Base-by-base conservation (phyloP, 2,329 filamentous ascomycete genomes). In the Xylaria sp. region DNA sequence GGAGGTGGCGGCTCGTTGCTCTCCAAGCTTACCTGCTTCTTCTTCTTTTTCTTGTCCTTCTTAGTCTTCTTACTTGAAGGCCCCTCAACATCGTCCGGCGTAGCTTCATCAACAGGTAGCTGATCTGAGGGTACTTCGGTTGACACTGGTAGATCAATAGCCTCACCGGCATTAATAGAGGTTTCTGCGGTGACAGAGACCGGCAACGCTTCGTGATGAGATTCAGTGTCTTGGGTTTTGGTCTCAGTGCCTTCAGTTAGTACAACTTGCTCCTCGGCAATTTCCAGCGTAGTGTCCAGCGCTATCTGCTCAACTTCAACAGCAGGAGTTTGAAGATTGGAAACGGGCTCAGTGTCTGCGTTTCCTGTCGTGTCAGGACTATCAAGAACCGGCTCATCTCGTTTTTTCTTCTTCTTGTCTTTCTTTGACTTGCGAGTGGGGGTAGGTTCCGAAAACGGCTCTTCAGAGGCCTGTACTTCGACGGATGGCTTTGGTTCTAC, bases 1-100 rank as follows among this genome's bases (percentile, higher is more conserved):
- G 27, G 58, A 11, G 45, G 32, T 32, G 58, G 34, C n/a, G 42
- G 30, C 24, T 50, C 51, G 12, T 39, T 39, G 45, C 45, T 57
- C 21, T 4, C 24, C 19, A 21, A 36, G n/a, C n/a, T 45, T 50
- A 36, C 45, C 21, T 73, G 12, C 54, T 68, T 53, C 8, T 75
- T 79, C 21, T 75, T 74, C 61, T 71, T 73, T 45, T 74, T 73
- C 71, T 81, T 79, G 64, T 77, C 79, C 66, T 79, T 80, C 69
- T 79, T 79, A 57, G 60, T 71, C 65, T 80, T 79, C 69, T 80
- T 80, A 42, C 72, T 65, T 24, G 65, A 61, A 34, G 34, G 55
- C 17, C 64, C 42, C n/a, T 74, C 64, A 51, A 70, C 55, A 27
- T 60, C 64, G 9, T 74, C 72, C 47, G 47, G 2, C 12, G 54